A percentile compares a stretch with the other conserved stretches of the same genome.
Conservation (phyloP, 2,329 filamentous ascomycete species). For the Pseudogymnoascus sp. region DNA sequence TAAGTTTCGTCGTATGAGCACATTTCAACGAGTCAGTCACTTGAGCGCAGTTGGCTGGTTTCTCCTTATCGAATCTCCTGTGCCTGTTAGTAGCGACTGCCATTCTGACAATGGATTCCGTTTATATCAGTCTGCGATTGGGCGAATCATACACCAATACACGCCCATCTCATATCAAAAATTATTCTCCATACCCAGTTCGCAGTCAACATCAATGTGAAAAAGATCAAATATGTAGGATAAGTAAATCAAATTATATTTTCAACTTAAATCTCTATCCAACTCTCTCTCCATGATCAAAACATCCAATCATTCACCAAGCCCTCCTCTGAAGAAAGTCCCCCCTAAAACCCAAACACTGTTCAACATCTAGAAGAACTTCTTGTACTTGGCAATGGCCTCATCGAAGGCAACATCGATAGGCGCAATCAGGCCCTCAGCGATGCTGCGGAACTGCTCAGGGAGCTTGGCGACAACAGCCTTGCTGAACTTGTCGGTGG, state of each 20-base stretch:
- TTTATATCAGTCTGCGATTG: too few relatives aligned
- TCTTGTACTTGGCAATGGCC: conserved; percentile 16
- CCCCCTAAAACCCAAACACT: background rate
- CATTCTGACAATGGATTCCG: too few relatives aligned
- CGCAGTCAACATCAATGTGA: background rate
- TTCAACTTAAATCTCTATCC: background rate
- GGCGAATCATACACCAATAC: too few relatives aligned
- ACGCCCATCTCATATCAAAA: background rate
- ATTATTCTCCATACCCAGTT: background rate
- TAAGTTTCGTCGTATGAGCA: too few relatives aligned
- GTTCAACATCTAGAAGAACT: conserved; percentile 5
- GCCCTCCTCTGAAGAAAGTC: background rate
- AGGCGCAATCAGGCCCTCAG: conserved; percentile 28
- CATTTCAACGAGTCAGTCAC: too few relatives aligned
- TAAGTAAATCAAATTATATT: background rate
- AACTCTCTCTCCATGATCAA: background rate
- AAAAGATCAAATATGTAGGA: background rate
- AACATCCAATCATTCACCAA: conserved; percentile 4
- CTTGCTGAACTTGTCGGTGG: conserved; percentile 26
- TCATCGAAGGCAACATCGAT: conserved; percentile 26
- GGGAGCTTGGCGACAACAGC: conserved; percentile 18
- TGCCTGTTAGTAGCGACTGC: too few relatives aligned
- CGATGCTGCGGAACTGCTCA: conserved; percentile 9
- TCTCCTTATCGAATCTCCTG: too few relatives aligned
- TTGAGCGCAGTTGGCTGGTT: too few relatives aligned